phyloP scores from a whole-genome alignment of 73 alveolate genomes.

The Tetrahymena elliotti region DNA sequence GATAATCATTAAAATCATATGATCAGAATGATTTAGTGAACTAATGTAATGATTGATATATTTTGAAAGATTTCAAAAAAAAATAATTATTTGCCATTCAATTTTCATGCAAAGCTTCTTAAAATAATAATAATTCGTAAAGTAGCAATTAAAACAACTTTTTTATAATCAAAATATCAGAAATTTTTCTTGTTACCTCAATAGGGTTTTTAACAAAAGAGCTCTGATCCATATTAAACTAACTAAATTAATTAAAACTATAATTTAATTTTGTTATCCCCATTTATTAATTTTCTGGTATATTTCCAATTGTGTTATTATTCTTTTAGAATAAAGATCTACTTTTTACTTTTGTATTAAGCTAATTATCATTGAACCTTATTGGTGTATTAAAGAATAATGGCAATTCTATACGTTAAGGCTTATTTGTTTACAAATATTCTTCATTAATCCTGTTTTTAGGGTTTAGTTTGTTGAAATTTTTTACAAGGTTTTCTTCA shows the following conservation, averaged over 20 bases:
- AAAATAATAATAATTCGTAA: background rate
- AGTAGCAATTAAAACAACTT: background rate
- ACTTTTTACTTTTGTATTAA: background rate
- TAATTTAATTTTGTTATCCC: background rate
- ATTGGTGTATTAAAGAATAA: constrained; percentile 77
- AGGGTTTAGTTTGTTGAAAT: constrained; percentile 11
- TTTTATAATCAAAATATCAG: background rate
- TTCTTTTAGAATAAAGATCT: background rate
- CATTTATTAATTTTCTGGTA: background rate
- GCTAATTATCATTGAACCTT: constrained; percentile 1
- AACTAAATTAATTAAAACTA: background rate
- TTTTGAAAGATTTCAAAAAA: too few relatives aligned
- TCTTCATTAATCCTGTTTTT: background rate
- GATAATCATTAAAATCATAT: too few relatives aligned
- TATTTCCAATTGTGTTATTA: background rate
- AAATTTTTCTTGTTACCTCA: background rate
- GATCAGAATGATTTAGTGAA: too few relatives aligned
- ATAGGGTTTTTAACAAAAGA: background rate
- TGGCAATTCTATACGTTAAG: constrained; percentile 78
- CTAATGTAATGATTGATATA: too few relatives aligned
- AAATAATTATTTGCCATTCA: too few relatives aligned
- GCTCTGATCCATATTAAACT: background rate
- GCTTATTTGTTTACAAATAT: constrained; percentile 19
- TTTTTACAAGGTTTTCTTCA: constrained; percentile 23
- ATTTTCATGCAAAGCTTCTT: too few relatives aligned